Percentiles rank a stretch among this genome's conserved stretches.
Evolutionary conservation across 768 basidiomycete species (phyloP).

Genomic region (Pholiota microspora): DNA sequence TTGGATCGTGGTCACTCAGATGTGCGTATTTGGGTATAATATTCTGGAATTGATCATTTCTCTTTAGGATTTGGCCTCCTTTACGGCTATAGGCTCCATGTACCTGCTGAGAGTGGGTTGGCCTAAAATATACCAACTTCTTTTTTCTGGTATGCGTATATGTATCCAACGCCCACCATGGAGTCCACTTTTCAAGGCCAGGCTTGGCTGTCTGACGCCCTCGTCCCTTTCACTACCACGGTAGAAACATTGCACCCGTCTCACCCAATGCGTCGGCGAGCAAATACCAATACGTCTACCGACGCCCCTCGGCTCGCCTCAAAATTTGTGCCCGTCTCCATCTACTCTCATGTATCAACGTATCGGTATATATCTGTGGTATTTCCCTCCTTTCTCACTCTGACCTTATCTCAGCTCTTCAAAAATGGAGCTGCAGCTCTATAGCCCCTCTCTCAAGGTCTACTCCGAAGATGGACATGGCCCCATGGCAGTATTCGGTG

Average conservation of each 20-base stretch:
- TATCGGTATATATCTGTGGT: slow-evolving; percentile 40
- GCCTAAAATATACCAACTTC: slow-evolving; percentile 16
- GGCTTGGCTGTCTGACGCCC: slow-evolving; percentile 19
- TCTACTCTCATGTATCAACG: slow-evolving; percentile 45
- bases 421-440: slow-evolving; percentile 59
- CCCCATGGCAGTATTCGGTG: slow-evolving; percentile 54
- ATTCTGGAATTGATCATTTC: slow-evolving; percentile 12
- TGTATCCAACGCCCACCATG: slow-evolving; percentile 17
- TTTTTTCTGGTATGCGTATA: slow-evolving; percentile 19
- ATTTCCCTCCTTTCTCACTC: not conserved
- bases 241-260: slow-evolving; percentile 14
- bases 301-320: slow-evolving; percentile 30
- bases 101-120: slow-evolving; percentile 21
- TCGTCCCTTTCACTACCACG: slow-evolving; percentile 7
- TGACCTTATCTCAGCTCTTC: slow-evolving; percentile 35
- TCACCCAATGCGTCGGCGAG: slow-evolving; percentile 21
- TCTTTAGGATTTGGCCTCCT: slow-evolving; percentile 14
- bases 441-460: slow-evolving; percentile 60
- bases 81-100: slow-evolving; percentile 20
- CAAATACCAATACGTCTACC: slow-evolving; percentile 28
- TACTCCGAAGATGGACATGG: slow-evolving; percentile 30
- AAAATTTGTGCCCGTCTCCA: slow-evolving; percentile 31
- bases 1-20: slow-evolving; percentile 13
- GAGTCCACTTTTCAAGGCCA: slow-evolving; percentile 14
- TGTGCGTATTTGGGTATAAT: slow-evolving; percentile 16